These are phyloP conservation scores for Claviceps fusiformis DNA, from an alignment of 2,329 filamentous ascomycete genomes.

Conservation along the genomic window DNA sequence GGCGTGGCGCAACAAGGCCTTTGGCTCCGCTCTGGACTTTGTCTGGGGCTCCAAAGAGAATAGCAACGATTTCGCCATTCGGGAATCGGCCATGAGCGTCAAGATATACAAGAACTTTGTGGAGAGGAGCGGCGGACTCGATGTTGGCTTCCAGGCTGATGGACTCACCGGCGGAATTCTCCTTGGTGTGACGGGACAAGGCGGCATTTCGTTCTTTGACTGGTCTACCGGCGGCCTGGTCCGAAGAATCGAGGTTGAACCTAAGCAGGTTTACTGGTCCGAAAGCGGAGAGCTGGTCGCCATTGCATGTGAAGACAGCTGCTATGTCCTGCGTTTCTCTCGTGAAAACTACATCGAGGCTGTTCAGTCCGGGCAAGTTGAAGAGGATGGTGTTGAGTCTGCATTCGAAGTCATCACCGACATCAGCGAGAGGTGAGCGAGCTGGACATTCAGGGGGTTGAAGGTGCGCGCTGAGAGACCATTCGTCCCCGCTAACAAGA, in stretches of 20 bases:
- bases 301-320: constrained; percentile 87
- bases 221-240: constrained; percentile 86
- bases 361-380: constrained; percentile 66
- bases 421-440: constrained; percentile 66
- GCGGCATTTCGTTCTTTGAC: constrained; percentile 90
- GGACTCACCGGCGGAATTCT: constrained; percentile 79
- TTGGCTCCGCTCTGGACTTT: constrained; percentile 90
- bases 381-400: constrained; percentile 84
- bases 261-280: constrained; percentile 81
- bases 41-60: constrained; percentile 96
- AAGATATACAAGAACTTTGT: constrained; percentile 98
- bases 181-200: constrained; percentile 87
- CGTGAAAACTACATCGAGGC: constrained; percentile 78
- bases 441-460: too few relatives aligned
- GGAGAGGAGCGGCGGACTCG: constrained; percentile 75
- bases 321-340: constrained; percentile 87
- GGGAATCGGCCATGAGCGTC: constrained; percentile 84
- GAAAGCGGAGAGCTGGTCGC: constrained; percentile 89
- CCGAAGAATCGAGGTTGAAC: constrained; percentile 74
- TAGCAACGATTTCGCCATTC: constrained; percentile 95
- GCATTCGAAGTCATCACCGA: constrained; percentile 96
- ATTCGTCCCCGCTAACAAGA: neutral
- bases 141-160: constrained; percentile 91
- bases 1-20: constrained; percentile 94
- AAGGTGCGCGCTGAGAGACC: neutral